Evolutionary conservation across 116 monocot species (phyloP).

Genomic region (Papilionanthe hybrid): DNA sequence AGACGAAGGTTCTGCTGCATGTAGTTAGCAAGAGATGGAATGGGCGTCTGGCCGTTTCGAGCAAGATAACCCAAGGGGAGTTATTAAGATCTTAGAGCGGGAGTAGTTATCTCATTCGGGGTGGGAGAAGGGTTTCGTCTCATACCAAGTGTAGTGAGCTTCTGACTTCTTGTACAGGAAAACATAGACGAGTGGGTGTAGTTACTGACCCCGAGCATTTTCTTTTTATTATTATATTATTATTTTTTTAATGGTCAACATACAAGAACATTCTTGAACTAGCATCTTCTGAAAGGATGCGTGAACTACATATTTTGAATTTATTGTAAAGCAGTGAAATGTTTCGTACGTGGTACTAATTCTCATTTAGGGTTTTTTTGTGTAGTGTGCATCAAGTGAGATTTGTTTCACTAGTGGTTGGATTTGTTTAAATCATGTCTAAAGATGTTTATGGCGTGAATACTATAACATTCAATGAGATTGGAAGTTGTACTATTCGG

Average conservation of each 20-base stretch:
- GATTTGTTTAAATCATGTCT: not conserved
- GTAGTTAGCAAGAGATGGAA: too few species aligned
- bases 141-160: too few species aligned
- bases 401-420: not conserved
- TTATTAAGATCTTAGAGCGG: too few species aligned
- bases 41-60: too few species aligned
- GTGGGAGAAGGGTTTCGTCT: too few species aligned
- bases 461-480: not conserved
- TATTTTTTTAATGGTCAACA: not conserved
- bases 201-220: too few species aligned
- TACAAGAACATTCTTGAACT: not conserved
- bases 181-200: too few species aligned
- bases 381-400: not conserved
- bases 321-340: not conserved
- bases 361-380: not conserved
- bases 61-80: too few species aligned
- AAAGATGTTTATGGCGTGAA: not conserved
- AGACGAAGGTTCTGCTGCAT: too few species aligned
- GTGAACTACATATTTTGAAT: not conserved
- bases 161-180: too few species aligned
- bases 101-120: too few species aligned
- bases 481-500: not conserved
- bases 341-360: not conserved
- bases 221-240: too few species aligned
- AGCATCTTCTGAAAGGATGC: not conserved